Conservation (phyloP, 176 grass and related monocot genomes). For the Avena atlantica region DNA sequence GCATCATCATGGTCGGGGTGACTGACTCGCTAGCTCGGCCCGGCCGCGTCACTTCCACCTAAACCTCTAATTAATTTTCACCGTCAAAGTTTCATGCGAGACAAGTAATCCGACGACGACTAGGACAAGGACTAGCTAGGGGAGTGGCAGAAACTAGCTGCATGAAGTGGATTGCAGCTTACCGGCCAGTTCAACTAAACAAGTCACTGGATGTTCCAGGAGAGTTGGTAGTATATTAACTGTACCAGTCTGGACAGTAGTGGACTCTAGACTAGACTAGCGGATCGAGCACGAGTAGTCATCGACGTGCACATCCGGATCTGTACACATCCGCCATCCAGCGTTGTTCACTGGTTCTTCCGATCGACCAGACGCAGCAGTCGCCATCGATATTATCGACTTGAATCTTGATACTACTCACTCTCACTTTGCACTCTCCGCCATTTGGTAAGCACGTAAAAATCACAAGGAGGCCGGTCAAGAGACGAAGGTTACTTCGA, state of each 20-base stretch:
- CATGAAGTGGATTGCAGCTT: neutral
- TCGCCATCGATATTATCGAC: neutral
- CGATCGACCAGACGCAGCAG: neutral
- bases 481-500: neutral
- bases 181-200: neutral
- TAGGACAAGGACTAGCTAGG: neutral
- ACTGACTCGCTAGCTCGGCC: neutral
- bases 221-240: too few relatives aligned
- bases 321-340: neutral
- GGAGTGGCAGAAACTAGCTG: neutral
- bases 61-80: slow-evolving; percentile 20
- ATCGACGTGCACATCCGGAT: neutral
- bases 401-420: too few relatives aligned
- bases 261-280: slow-evolving; percentile 37
- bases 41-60: slow-evolving; percentile 31
- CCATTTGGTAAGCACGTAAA: neutral
- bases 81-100: slow-evolving; percentile 31
- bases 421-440: neutral
- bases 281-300: slow-evolving; percentile 10
- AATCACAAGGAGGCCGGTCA: neutral
- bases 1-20: slow-evolving; percentile 6
- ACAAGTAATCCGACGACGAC: slow-evolving; percentile 16
- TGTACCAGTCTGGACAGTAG: neutral
- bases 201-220: neutral
- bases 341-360: neutral